Conservation (phyloP, 2,329 filamentous ascomycete genomes). For the Botrytis cinerea region DNA sequence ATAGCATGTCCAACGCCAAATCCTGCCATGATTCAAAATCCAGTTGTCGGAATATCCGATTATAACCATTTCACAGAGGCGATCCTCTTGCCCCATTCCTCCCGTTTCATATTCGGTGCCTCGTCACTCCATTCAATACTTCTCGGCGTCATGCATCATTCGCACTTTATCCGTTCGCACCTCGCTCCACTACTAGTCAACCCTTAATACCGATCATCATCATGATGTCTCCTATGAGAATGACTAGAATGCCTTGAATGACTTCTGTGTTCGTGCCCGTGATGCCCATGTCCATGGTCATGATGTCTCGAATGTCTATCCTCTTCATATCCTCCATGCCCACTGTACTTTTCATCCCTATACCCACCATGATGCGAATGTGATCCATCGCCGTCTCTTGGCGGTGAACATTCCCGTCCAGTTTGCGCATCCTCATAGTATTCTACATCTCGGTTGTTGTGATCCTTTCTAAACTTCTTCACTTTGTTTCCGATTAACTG, state of each 20-base stretch:
- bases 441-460: constrained; percentile 17
- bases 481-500: constrained; percentile 18
- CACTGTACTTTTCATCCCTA: constrained; percentile 16
- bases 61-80: background rate
- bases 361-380: background rate
- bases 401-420: constrained; percentile 15
- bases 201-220: constrained; percentile 12
- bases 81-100: background rate
- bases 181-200: background rate
- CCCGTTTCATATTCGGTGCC: background rate
- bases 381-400: background rate
- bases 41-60: background rate
- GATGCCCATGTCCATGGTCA: background rate
- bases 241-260: constrained; percentile 12
- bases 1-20: constrained; percentile 9
- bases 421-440: constrained; percentile 15
- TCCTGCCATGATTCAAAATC: background rate
- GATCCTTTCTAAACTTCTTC: constrained; percentile 14
- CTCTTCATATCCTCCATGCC: constrained; percentile 6
- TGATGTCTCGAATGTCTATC: constrained; percentile 17
- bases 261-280: constrained; percentile 9
- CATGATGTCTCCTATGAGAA: constrained; percentile 6
- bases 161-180: background rate
- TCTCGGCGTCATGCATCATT: background rate
- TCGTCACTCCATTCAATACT: background rate